Base-by-base conservation (phyloP, 2,329 filamentous ascomycete genomes). In the Aspergillus sp. region DNA sequence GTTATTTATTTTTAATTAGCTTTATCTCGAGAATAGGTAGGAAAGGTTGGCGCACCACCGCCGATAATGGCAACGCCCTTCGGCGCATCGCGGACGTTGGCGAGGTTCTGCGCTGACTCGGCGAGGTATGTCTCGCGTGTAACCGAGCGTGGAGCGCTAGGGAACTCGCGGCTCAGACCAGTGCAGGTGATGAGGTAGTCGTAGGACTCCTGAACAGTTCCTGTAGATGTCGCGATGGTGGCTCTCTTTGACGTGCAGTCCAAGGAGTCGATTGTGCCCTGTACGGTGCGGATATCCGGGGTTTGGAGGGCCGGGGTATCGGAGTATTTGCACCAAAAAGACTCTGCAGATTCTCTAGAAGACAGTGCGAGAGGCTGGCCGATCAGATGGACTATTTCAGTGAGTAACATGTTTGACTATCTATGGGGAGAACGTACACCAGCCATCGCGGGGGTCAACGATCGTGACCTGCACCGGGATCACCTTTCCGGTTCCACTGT, bases 401-500 rank as follows among this genome's bases (percentile, higher is more conserved):
- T 31, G 27, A 31, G 27, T 17, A 21, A 43, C 33, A 60, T 39
- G 51, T 56, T 31, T 25, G 23, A 14, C 0, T 25, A 5, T 8
- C 19, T n/a, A 33, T 12, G 33, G 44, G 39, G 3, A 15, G 6
- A 14, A 14, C 7, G 19, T 78, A 92, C 89, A 92, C 71, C 86
- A 92, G n/a, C 90, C 90, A 77, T 93, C 90, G n/a, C 88, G 80
- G 72, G 92, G 88, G 66, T 93, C 89, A 23, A 90, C 85, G 21
- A 93, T 82, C 21, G 88, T 91, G 51, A 93, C 86, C 39, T 91
- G 82, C 14, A 90, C 73, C 1, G 84, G 80, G 45, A 88, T 77
- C n/a, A 27, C n/a, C 51, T 58, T 58, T 4, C 51, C 51, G 3
- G 56, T 48, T 1, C 46, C 56, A 9, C 55, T 46, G 7, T 55